Evolutionary conservation across 768 basidiomycete species (phyloP).

Genomic region (Asterophora lycoperdoides): DNA sequence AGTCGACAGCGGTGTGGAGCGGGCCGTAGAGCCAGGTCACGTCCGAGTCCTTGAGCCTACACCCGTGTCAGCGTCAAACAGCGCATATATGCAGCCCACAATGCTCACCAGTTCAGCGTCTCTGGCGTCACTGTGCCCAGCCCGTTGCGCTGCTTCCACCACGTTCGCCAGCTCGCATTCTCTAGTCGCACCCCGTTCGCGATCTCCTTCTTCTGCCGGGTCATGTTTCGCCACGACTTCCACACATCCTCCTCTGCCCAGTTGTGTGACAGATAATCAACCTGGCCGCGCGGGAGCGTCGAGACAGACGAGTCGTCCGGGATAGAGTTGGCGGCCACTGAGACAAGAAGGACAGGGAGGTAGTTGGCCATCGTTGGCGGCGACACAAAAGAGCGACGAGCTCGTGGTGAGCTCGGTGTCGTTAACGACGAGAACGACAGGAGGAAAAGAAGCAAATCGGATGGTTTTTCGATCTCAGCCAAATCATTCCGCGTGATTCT

Average conservation of each 20-base stretch:
- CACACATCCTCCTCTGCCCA: conserved; percentile 99
- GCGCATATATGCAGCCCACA: conserved; percentile 25
- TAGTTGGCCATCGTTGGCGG: conserved; percentile 54
- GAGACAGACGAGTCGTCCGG: conserved; percentile 79
- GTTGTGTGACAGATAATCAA: conserved; percentile 97
- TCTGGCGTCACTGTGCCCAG: conserved; percentile 94
- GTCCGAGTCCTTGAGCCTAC: conserved; percentile 97
- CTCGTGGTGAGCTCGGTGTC: conserved; percentile 12
- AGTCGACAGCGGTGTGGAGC: conserved; percentile 89
- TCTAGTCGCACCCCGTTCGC: conserved; percentile 92
- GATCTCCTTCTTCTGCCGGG: conserved; percentile 96
- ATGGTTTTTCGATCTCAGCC: conserved; percentile 17
- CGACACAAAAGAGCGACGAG: conserved; percentile 13
- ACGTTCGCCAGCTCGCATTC: conserved; percentile 98
- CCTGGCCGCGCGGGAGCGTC: conserved; percentile 86
- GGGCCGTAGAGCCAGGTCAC: conserved; percentile 99
- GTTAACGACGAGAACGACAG: conserved; percentile 8
- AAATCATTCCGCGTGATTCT: conserved; percentile 18
- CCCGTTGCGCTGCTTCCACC: conserved; percentile 99
- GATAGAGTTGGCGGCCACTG: conserved; percentile 50
- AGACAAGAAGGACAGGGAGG: conserved; percentile 65
- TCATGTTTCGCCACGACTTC: conserved; percentile 99
- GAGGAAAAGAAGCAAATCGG: conserved; percentile 11
- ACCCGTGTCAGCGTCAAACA: conserved; percentile 5
- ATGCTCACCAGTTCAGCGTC: conserved; percentile 97